Base-by-base conservation (phyloP, 768 basidiomycete species). In the Termitomyces titanicus region DNA sequence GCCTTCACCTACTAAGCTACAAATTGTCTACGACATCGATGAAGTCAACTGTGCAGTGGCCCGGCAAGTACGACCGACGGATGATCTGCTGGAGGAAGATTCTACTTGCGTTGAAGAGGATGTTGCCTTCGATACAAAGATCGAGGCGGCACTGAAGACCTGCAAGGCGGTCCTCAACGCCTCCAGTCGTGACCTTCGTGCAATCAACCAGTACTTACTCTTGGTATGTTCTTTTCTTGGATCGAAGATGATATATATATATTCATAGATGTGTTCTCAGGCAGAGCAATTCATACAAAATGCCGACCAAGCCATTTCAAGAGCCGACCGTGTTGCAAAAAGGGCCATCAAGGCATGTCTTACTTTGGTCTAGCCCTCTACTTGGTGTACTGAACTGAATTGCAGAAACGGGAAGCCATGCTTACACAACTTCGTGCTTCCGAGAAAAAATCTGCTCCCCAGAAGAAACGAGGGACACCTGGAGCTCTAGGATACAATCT, bases 291-390 rank as follows among this genome's bases (percentile, higher is more conserved):
- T 82, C 63, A 75, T 85, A 53, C 68, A 76, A 27, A 69, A 78
- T 25, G 78, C 83, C 18, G 74, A 77, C 56, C 80, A 81, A 51
- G 81, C 79, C n/a, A 76, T 86, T 27, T 72, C 75, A 31, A 77
- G 84, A 50, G 77, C 80, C 4, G 85, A 85, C 55, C 74, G 81
- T 27, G 75, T 86, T 11, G 74, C 83, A 22, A 78, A 75, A 53
- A 73, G 79, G 53, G 81, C 80, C 15, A 64, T 87, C 53, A 79
- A 80, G 71, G 86, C 83, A 58, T 53, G 76, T 48, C 62, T 15
- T 29, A 33, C 33, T 40, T 52, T 61, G 39, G 51, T 12, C 37
- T 44, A 13, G 9, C 29, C 47, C 15, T 8, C 17, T 22, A 24
- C 29, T 24, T 29, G 29, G 56, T 17, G 46, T 20, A 33, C 31